Base-by-base conservation (phyloP, 2,329 filamentous ascomycete genomes). In the Myriosclerotinia scirpicola region DNA sequence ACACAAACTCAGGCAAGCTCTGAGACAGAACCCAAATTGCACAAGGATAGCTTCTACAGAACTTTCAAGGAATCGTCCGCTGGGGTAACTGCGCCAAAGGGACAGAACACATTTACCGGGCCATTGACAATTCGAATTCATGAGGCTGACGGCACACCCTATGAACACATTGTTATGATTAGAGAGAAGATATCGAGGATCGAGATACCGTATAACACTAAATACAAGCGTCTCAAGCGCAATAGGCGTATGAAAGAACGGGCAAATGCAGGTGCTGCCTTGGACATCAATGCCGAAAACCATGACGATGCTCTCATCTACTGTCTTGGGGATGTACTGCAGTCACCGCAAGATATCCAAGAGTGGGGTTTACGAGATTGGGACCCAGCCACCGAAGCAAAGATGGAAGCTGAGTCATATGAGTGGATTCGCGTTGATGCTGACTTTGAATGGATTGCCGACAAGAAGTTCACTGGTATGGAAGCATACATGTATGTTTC, bases 391-490 rank as follows among this genome's bases (percentile, higher is more conserved):
- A 92, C 94, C 20, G 93, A 98, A 78, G 85, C 90, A 46, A 88
- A 88, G 74, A 98, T 99, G 93, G 92, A 95, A 66, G 88, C 93
- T 70, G 95, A 99, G 76, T 96, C 92, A 0, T 99, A 97, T 75
- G 95, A 99, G 77, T 99, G 96, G 95, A 96, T 99, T 72, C 90
- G 95, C 26, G 91, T 98, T 80, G 95, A 99, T 77, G 93, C 94
- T 20, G 96, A 99, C 78, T 98, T 98, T 72, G 95, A 99, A 77
- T 99, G 95, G 95, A 89, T 97, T 67, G 95, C 91, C 78, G 89
- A 89, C 71, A 91, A 96, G 78, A 88, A 90, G 68, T 80, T 90
- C 59, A 82, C 84, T 14, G 89, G 89, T 70, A 92, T 97, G 84
- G 92, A 92, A 55, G 87, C 92, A 5, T 98, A 98, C 82, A 99